These are phyloP conservation scores for Penicillium sp. DNA, from an alignment of 2,329 filamentous ascomycete genomes.

Conservation along the genomic window DNA sequence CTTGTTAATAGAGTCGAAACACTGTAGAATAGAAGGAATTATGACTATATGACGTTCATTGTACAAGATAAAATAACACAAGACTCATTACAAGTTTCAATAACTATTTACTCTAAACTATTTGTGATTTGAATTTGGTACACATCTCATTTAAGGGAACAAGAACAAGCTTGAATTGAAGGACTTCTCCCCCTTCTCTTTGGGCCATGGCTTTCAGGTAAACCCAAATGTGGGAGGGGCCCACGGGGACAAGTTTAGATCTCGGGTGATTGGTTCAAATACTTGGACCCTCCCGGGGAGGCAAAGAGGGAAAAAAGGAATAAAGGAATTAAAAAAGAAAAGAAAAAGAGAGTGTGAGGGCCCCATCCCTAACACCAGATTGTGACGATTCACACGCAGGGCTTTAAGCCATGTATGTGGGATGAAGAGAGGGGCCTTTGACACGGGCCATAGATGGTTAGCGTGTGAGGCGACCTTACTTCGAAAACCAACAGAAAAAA, in stretches of 20 bases:
- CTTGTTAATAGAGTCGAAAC: no score
- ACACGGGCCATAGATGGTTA: slow-evolving; percentile 29
- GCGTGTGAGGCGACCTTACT: slow-evolving; percentile 33
- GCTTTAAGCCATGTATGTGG: slow-evolving; percentile 22
- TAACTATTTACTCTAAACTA: neutral
- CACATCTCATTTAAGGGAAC: neutral
- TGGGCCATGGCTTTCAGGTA: slow-evolving; percentile 18
- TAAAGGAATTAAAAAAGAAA: slow-evolving; percentile 9
- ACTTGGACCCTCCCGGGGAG: slow-evolving; percentile 18
- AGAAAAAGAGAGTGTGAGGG: neutral
- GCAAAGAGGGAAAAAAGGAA: slow-evolving; percentile 15
- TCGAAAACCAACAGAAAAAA: slow-evolving; percentile 11
- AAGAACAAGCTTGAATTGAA: neutral
- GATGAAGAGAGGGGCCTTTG: slow-evolving; percentile 14
- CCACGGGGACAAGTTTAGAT: slow-evolving; percentile 22
- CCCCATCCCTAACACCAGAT: neutral
- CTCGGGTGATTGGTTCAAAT: slow-evolving; percentile 14
- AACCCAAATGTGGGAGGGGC: slow-evolving; percentile 28
- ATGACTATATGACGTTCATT: neutral
- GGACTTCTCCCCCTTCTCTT: neutral
- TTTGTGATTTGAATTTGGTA: neutral
- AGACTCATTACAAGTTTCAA: neutral
- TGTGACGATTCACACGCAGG: slow-evolving; percentile 25
- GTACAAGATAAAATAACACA: neutral
- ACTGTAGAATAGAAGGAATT: neutral